Evolutionary conservation across 169 alveolate species (phyloP), one percentile per base, ranked within the genome.

Genomic region (Cryptosporidium sp.): DNA sequence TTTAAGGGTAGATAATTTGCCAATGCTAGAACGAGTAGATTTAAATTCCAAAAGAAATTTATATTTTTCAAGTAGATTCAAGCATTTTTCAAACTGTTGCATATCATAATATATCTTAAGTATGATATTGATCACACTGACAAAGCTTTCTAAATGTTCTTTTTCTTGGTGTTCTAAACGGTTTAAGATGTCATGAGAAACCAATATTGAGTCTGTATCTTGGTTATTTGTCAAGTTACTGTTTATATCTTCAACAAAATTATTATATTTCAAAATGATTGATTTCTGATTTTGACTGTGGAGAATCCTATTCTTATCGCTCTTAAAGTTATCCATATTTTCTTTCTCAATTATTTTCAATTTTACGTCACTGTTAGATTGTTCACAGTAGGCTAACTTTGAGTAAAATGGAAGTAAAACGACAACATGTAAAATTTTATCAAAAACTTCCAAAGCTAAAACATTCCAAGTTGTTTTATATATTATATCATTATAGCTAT

Each of bases 351-450:
- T 6, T 18, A 37, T 3, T 26, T 73, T 55, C 37, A n/a, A 55
- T 55, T 59, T 73, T 21, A 23, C 45, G 8, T 14, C 48, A 23
- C 0, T 23, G 6, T 18, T 37, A 23, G 41, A 65, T 33, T 59
- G 33, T 59, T 55, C 39, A 52, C 1, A 21, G 21, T n/a, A 1
- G 3, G 16, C 6, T 16, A 73, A 3, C 35, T 52, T 73, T 29
- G 86, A 73, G 51, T 73, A 73, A 31, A 37, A 59, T n/a, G 71
- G 86, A 10, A 73, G 51, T 14, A 73, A 43, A 12, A 26, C 12
- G 9, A 21, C n/a, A 1, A 35, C 68, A 55, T 35, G 55, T 12
- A 73, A 23, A 10, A 73, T 12, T 35, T 73, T 73, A 23, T 73
- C 86, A 52, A 73, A 37, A 21, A 52, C 31, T 29, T 73, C 86